Evolutionary conservation across 2,329 filamentous ascomycete species (phyloP), one percentile per base, ranked within the genome.

Genomic region (Pyrenochaeta sp.): DNA sequence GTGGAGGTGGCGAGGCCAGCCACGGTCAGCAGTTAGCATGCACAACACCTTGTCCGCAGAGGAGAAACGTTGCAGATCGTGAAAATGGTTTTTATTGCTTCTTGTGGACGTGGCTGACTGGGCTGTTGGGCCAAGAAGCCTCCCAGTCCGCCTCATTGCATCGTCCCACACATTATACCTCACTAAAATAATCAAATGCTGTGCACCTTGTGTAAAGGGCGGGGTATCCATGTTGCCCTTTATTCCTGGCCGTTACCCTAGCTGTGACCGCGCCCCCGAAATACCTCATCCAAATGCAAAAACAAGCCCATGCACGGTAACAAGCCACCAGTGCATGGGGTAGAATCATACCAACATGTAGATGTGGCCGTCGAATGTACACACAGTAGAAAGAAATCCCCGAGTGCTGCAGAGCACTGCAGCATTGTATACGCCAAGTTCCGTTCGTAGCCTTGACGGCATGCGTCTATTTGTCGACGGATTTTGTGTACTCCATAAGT

Each of bases 381-480:
- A 47, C 30, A 47, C 35, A 48, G 31, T 23, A 46, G 41, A 49
- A 50, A 30, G 26, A 44, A 44, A 54, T 35, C 42, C 40, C 34
- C 32, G 43, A 37, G 32, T 48, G 41, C 37, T 48, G 19, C 17
- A 44, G 37, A 39, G 19, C 30, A 41, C 52, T 19, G 13, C 29
- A 27, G 41, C 39, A 29, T 31, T 40, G 30, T 43, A 35, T 55
- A 59, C 53, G 39, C 55, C 52, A 41, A 36, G 23, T 52, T 47
- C 43, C 49, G 35, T 51, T 70, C 59, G 55, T 71, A 69, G 68
- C 68, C 69, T 52, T 71, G 68, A 69, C 65, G 65, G 68, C 69
- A 63, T 67, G 67, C 67, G 67, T 71, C 67, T 71, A 67, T 66
- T 68, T 37, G 58, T 58, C 45, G 46, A 41, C 27, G 23, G 45